These are phyloP conservation scores for Hypoxylon cercidicola DNA, from an alignment of 495 filamentous ascomycete genomes.

Conservation along the genomic window DNA sequence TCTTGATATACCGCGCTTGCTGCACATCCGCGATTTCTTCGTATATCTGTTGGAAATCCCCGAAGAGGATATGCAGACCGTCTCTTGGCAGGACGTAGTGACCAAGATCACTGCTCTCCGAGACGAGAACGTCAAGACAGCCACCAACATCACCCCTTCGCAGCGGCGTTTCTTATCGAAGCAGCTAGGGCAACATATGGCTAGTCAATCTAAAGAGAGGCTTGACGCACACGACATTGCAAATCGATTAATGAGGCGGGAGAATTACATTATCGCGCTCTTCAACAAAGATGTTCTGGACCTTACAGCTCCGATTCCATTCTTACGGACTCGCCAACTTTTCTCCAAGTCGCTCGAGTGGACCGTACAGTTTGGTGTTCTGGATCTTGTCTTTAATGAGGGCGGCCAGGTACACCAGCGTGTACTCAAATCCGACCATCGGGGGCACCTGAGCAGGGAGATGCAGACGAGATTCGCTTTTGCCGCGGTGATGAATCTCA, in stretches of 20 bases:
- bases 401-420: conserved; percentile 82
- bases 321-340: conserved; percentile 78
- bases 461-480: conserved; percentile 81
- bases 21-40: conserved; percentile 89
- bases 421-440: conserved; percentile 84
- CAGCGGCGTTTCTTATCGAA: conserved; percentile 69
- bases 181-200: conserved; percentile 51
- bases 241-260: conserved; percentile 93
- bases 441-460: conserved; percentile 77
- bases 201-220: conserved; percentile 90
- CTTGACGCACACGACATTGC: conserved; percentile 98
- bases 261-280: conserved; percentile 95
- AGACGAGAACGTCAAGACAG: conserved; percentile 87
- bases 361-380: conserved; percentile 86
- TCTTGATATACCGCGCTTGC: conserved; percentile 77
- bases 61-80: conserved; percentile 92
- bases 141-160: conserved; percentile 63
- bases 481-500: conserved; percentile 83
- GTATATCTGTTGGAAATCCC: conserved; percentile 84
- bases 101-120: conserved; percentile 86
- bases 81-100: conserved; percentile 96
- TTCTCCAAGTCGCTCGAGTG: conserved; percentile 86
- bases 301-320: conserved; percentile 84
- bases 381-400: conserved; percentile 94
- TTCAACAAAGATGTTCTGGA: conserved; percentile 97